Evolutionary conservation across 2,329 filamentous ascomycete genomes (phyloP), one percentile per base, ranked within the genome.

Genomic region (Colletotrichum acutatum): DNA sequence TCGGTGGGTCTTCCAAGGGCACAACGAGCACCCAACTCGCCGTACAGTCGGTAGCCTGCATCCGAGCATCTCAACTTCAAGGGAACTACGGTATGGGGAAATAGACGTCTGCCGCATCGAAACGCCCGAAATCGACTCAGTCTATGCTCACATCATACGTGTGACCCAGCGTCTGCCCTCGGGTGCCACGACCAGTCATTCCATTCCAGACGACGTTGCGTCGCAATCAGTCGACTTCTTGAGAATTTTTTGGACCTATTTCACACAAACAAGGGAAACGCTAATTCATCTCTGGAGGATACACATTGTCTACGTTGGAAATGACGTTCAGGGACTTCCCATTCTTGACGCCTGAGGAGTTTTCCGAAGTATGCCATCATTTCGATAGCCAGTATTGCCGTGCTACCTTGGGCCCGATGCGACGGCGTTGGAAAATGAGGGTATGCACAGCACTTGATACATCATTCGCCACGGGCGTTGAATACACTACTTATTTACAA

Each of bases 351-450:
- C 78, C 82, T 12, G 86, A 90, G 53, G 92, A 94, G 78, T 94
- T 94, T 75, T 82, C 88, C 66, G 87, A 90, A 78, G 89, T 87
- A 67, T 94, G 92, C 80, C 89, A 92, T 76, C 84, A 88, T 67
- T 84, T 92, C 26, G 90, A 92, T 74, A 84, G 86, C 49, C 85
- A 81, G 74, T 92, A 92, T 80, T 85, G 88, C 70, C 88, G 85
- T 78, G 90, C 88, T 66, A 90, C 83, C 42, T 83, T 91, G 3
- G 91, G 90, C 2, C 84, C 86, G 7, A 77, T 88, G 49, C 86
- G 90, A 68, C 84, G 82, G 74, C 83, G 84, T 71, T 91, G 90
- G 87, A 89, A 87, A 77, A 82, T 92, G 70, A 82, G 84, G 67
- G 83, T 86, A 62, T 88, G 86, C 80, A 87, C 83, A 5, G 86